Base-by-base conservation (phyloP, 148 eudicot genomes). In the Arbutus unedo region DNA sequence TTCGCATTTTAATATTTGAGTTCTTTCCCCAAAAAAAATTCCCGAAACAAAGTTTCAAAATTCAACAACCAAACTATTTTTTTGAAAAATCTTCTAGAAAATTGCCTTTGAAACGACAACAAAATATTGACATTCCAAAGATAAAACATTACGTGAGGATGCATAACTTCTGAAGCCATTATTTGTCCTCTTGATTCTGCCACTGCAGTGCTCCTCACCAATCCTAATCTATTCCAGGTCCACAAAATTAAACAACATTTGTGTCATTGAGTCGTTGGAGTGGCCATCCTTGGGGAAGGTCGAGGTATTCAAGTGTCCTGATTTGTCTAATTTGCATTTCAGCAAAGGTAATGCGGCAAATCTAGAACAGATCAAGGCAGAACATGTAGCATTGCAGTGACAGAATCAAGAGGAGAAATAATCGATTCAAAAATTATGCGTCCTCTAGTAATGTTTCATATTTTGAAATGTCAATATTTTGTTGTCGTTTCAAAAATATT, bases 201-300 rank as follows among this genome's bases (percentile, higher is more conserved):
- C 70, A 64, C 70, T 9, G 70, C 70, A 64, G 25, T 25, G 43
- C 70, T 64, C 70, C 70, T 41, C 70, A 64, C 70, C 70, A 64
- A 13, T 64, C 68, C 13, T 62, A 38, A 31, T 62, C 68, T 62
- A n/a, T n/a, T n/a, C n/a, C n/a, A n/a, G n/a, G n/a, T n/a, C n/a
- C n/a, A n/a, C n/a, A 51, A 81, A 81, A 38, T 71, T 81, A 43
- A 21, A 25, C 19, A 67, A 14, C 11, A 54, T 70, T 72, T 70
- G 76, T 38, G 55, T 45, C 43, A 2, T 1, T 16, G 59, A 19
- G 57, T 51, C 77, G 19, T 43, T 54, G 25, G 13, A 8, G 60
- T 81, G 83, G 77, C 66, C 51, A 38, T 81, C 77, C 76, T 71
- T 81, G 83, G 41, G 31, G 75, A 71, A 54, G 66, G 15, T 70